Evolutionary conservation across 2,329 filamentous ascomycete genomes (phyloP), one percentile per base, ranked within the genome.

Genomic region (Neonectria magnoliae): DNA sequence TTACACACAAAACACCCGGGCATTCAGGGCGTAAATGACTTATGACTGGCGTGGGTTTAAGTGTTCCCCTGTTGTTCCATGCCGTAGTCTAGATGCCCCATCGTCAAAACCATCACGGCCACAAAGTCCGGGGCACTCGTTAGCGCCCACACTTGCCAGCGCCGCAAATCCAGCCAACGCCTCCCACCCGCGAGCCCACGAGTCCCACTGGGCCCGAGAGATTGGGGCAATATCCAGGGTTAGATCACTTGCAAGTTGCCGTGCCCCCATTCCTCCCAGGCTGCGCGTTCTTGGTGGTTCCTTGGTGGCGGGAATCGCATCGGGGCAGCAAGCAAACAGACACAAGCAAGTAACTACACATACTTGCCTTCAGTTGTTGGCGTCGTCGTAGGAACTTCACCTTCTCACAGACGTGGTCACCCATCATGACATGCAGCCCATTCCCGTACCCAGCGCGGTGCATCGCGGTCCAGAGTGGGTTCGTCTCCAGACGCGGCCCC

Each of bases 371-470:
- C 44, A 66, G 38, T 66, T 55, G 55, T 65, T 16, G 22, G 59
- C 65, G 67, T 73, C 67, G 69, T 71, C 42, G 50, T 38, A 38
- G 29, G 50, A 56, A 59, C 58, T 27, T 55, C 58, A 58, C 36
- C 57, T 52, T 67, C 60, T 20, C 36, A 16, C 54, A 65, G 67
- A 69, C 68, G 65, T 73, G 64, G 68, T 61, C 60, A 25, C 57
- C 62, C 62, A 65, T 71, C 70, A 71, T 73, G 71, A 67, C 67
- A 60, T 73, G 68, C 70, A 72, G 61, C 54, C 18, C 60, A 61
- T 52, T 60, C 54, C 62, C 64, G 59, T 50, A 62, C 69, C 61
- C 62, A 67, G 58, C 66, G 45, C 44, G 47, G 57, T 64, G 57
- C 67, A 48, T 59, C 60, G 64, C 53, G 63, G 58, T 50, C 41